Evolutionary conservation across 345 rosid species (phyloP).

Genomic region (Trapa bicornis): DNA sequence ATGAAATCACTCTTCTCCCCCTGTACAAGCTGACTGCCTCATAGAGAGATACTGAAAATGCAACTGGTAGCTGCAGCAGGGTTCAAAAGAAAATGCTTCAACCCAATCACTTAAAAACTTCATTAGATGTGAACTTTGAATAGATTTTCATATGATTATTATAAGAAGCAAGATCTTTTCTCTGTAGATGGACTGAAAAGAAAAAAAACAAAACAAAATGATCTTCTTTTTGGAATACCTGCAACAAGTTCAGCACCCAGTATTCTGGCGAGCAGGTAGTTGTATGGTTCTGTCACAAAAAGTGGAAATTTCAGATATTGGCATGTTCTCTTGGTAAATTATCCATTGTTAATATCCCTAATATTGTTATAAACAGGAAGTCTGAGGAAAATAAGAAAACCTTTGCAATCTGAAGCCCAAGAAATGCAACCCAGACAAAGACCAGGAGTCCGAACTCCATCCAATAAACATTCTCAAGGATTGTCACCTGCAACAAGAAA

Average conservation of each 20-base stretch:
- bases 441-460: conserved; percentile 34
- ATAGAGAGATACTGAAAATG: conserved; percentile 18
- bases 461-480: conserved; percentile 32
- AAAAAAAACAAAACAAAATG: background rate
- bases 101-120: background rate
- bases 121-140: background rate
- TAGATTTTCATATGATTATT: background rate
- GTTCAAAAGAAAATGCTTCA: background rate
- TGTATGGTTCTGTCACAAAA: conserved; percentile 23
- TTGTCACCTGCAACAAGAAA: conserved; percentile 17
- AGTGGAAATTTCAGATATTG: background rate
- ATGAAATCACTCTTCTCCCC: conserved; percentile 27
- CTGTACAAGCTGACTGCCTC: conserved; percentile 29
- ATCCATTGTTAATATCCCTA: background rate
- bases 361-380: background rate
- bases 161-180: background rate
- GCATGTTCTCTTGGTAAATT: background rate
- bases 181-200: background rate
- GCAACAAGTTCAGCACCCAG: conserved; percentile 35
- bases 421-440: conserved; percentile 35
- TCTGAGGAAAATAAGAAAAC: conserved; percentile 13
- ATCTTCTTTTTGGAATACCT: conserved; percentile 16
- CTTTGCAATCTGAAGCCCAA: conserved; percentile 34
- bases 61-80: conserved; percentile 18
- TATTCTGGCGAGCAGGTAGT: conserved; percentile 29